Conservation (phyloP, 768 basidiomycete genomes). For the Hemileccinum impolitum region DNA sequence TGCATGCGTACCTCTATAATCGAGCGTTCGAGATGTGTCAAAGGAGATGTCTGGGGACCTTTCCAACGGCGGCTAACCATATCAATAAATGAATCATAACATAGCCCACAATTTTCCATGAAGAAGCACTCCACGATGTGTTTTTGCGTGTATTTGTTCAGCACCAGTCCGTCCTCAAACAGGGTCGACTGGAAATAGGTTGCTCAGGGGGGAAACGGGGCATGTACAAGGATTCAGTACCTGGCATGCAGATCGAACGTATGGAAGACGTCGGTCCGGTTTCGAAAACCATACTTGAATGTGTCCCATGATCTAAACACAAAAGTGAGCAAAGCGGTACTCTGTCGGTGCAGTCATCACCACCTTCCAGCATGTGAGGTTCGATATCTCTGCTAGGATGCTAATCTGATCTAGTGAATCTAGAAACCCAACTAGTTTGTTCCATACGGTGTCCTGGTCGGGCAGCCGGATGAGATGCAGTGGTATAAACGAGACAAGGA, state of each 20-base stretch:
- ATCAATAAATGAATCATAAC: conserved; percentile 45
- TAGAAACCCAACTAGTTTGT: conserved; percentile 45
- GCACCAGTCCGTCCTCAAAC: conserved; percentile 51
- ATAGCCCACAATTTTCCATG: conserved; percentile 55
- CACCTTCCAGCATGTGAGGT: conserved; percentile 65
- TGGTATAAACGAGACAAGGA: conserved; percentile 64
- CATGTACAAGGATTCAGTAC: conserved; percentile 32
- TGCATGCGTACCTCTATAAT: conserved; percentile 34
- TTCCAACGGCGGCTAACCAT: conserved; percentile 39
- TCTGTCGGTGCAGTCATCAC: neutral
- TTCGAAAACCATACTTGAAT: conserved; percentile 46
- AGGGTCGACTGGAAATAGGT: conserved; percentile 47
- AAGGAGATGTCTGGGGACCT: conserved; percentile 33
- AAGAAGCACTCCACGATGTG: conserved; percentile 68
- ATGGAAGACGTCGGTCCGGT: conserved; percentile 44
- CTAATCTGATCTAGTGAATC: conserved; percentile 55
- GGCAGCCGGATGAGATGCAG: conserved; percentile 58
- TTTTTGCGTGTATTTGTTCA: conserved; percentile 46
- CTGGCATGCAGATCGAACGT: conserved; percentile 63
- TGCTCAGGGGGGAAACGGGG: neutral
- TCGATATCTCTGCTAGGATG: conserved; percentile 40
- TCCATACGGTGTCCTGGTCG: conserved; percentile 49
- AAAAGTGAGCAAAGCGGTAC: neutral
- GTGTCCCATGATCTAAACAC: conserved; percentile 45
- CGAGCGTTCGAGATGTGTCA: conserved; percentile 40